Base-by-base conservation (phyloP, 768 basidiomycete species). In the Ephemerocybe angulata region DNA sequence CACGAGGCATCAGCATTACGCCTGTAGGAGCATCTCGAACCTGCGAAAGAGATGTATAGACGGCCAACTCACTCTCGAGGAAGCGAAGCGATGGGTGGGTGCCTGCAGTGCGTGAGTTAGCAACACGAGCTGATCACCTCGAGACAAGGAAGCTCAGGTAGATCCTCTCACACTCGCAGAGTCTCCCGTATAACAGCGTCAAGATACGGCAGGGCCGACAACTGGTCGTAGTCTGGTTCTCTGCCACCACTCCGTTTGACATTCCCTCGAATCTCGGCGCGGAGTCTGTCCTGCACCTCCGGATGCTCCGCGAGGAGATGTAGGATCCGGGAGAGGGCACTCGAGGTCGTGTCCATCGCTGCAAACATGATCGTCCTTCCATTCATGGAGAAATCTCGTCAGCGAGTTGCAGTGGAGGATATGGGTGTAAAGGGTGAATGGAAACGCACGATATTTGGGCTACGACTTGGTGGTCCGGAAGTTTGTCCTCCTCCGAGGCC, bases 311-410 rank as follows among this genome's bases (percentile, higher is more conserved):
- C 58, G 0, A 79, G 67, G 0, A 72, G 29, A 38, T 66, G 58
- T 1, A 80, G 51, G 1, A 65, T 69, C 4, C 73, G 69, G 0
- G 67, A 60, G 2, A 78, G 55, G 2, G 72, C 70, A 3, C 60
- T 66, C 1, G 76, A 74, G 0, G 76, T 77, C 1, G 76, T 78
- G 55, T 79, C 77, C 54, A 70, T 73, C 0, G 69, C 76, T 0
- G 74, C 75, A 51, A 76, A 72, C 19, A 72, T 67, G 8, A 79
- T 58, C 0, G 70, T 65, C n/a, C 74, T 76, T 27, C 15, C n/a
- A n/a, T n/a, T n/a, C n/a, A n/a, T n/a, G n/a, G n/a, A n/a, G n/a
- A n/a, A n/a, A n/a, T n/a, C n/a, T n/a, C n/a, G n/a, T n/a, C n/a
- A 29, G 38, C 21, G 22, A 22, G 44, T 28, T n/a, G n/a, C n/a